Conservation (phyloP, 257 asterid species). For the Coffea eugenioides region DNA sequence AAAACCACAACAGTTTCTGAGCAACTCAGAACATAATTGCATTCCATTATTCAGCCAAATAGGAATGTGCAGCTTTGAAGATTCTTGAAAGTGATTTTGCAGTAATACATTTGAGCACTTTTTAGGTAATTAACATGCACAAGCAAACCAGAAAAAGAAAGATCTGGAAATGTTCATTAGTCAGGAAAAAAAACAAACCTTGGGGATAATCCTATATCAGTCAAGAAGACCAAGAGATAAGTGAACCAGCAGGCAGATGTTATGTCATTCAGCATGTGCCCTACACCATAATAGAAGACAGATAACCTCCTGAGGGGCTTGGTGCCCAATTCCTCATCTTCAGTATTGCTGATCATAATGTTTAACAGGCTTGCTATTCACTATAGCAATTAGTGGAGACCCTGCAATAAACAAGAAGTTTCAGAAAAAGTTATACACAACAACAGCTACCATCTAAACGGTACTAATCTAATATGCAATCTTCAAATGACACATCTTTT, state of each 20-base stretch:
- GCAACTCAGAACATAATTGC: neutral
- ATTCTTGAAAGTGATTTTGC: too few species aligned
- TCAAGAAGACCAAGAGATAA: conserved; percentile 83
- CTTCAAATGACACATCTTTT: neutral
- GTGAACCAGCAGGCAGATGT: conserved; percentile 97
- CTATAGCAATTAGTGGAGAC: neutral
- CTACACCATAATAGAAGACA: conserved; percentile 72
- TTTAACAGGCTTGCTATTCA: conserved; percentile 2
- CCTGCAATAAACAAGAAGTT: conserved; percentile 15
- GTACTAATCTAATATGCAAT: neutral
- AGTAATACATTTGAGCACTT: neutral
- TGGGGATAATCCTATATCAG: conserved; percentile 79
- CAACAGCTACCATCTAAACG: neutral
- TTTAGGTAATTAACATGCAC: neutral
- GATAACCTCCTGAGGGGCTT: conserved; percentile 57
- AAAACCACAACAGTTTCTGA: neutral
- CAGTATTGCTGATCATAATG: conserved; percentile 36
- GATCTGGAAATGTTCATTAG: neutral
- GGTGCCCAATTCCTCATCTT: conserved; percentile 47
- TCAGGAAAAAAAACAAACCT: conserved; percentile 47
- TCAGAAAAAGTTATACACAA: neutral
- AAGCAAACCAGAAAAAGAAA: neutral
- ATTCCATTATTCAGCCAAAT: neutral
- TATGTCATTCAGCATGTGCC: conserved; percentile 92
- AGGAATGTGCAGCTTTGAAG: neutral